Conservation (phyloP, 805 yeast genomes). For the Wickerhamomyces mucosus region DNA sequence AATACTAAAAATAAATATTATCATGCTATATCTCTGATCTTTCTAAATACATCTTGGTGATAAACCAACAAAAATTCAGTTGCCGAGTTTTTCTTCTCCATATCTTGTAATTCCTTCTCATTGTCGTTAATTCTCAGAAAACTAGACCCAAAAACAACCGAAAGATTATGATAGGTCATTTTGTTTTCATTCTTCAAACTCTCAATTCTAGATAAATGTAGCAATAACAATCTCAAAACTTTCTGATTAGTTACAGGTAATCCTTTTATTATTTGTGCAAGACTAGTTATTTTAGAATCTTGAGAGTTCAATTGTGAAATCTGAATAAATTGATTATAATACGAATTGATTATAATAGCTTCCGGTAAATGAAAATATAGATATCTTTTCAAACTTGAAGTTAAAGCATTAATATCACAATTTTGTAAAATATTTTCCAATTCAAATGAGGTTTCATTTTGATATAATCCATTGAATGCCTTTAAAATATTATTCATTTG, state of each 20-base stretch:
- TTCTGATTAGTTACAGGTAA: conserved; percentile 63
- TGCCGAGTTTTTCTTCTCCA: conserved; percentile 68
- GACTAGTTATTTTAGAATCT: conserved; percentile 24
- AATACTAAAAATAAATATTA: no score
- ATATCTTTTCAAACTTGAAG: conserved; percentile 82
- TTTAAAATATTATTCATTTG: conserved; percentile 26
- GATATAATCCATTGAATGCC: conserved; percentile 22
- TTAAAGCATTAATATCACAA: conserved; percentile 76
- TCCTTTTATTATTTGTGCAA: conserved; percentile 35
- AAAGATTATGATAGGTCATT: conserved; percentile 76
- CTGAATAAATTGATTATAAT: conserved; percentile 58
- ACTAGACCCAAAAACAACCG: conserved; percentile 94
- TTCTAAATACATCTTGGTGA: conserved; percentile 29
- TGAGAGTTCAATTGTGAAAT: conserved; percentile 30
- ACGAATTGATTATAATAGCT: conserved; percentile 66
- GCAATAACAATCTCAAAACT: conserved; percentile 45
- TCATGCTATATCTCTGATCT: no score
- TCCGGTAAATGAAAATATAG: conserved; percentile 66
- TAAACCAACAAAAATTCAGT: conserved; percentile 62
- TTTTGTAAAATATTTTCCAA: conserved; percentile 28
- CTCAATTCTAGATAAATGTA: conserved; percentile 58
- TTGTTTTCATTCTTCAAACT: conserved; percentile 47
- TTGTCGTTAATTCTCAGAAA: conserved; percentile 71
- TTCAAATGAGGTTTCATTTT: conserved; percentile 25
- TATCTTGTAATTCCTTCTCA: conserved; percentile 75